Percentiles rank a stretch among this genome's conserved stretches.
Evolutionary conservation across 2,329 filamentous ascomycete species (phyloP).

Genomic region (Cladosporium sp.): DNA sequence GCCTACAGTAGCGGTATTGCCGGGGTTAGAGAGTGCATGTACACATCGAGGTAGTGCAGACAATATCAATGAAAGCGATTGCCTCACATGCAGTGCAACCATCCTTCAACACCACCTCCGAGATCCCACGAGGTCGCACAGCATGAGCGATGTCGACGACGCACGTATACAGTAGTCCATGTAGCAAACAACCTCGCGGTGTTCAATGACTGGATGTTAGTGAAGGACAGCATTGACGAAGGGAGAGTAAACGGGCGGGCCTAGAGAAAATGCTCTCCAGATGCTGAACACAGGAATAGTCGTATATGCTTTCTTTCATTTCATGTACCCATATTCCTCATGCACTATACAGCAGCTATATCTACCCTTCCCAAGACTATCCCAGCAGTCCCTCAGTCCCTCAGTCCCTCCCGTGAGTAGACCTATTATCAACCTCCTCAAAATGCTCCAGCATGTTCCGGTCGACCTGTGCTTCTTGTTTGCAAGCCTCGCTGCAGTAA

Average conservation of each 20-base stretch:
- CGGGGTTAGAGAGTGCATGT: background rate
- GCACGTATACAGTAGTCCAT: background rate
- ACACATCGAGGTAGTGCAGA: background rate
- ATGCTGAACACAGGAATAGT: background rate
- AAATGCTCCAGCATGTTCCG: background rate
- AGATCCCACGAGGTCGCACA: background rate
- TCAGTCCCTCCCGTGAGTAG: background rate
- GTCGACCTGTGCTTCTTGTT: background rate
- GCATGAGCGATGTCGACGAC: background rate
- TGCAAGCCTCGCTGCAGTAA: background rate
- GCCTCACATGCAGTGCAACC: background rate
- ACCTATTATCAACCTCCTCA: background rate
- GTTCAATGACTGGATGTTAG: no score
- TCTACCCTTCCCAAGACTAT: background rate
- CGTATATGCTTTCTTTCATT: background rate
- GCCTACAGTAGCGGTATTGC: background rate
- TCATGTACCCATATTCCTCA: conserved; percentile 6
- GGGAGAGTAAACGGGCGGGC: no score
- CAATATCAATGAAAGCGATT: background rate
- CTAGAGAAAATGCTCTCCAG: background rate
- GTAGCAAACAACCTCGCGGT: background rate
- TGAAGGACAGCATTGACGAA: no score
- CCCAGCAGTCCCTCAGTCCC: background rate
- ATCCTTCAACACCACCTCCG: background rate
- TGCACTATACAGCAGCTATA: conserved; percentile 6